Base-by-base conservation (phyloP, 768 basidiomycete genomes). In the Leucosporidium yakuticum region DNA sequence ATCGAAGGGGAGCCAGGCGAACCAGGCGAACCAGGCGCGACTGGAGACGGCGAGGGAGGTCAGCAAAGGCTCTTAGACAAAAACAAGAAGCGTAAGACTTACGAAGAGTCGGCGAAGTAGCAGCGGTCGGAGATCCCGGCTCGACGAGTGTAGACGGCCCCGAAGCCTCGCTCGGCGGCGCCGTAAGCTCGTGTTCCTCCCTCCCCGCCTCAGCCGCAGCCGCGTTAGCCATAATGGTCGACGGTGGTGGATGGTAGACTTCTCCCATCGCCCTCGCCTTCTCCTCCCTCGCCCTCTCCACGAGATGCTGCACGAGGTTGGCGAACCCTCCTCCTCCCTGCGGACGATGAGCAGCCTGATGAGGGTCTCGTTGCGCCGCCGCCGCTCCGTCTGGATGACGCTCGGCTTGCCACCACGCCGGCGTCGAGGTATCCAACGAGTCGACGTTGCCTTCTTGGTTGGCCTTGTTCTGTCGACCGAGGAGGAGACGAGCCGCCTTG, bases 401-500 rank as follows among this genome's bases (percentile, higher is more conserved):
- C 4, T 64, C 68, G 3, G 29, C 29, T 21, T n/a, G 15, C 56
- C 56, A 57, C 56, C 56, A 57, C 32, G 34, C 17, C 25, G 56
- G 56, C 29, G 34, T 21, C 23, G 56, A 29, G 4, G 7, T 32
- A 21, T 57, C 44, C 23, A 15, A 27, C 17, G 58, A 21, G 12
- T 47, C 29, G 36, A 20, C 14, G 1, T 53, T 27, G 1, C 2
- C n/a, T 17, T 62, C 14, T 23, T 47, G 53, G 15, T 69, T 64
- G 21, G 65, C 69, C n/a, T 70, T 73, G 11, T 78, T 77, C 65
- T 81, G 78, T 23, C 71, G 39, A 14, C 75, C 69, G 5, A 82
- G 72, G 15, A 81, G 70, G 9, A 73, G 64, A 19, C 81, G 74
- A 2, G 81, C 80, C 0, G 80, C 81, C 63, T 78, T 76, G 29